Conservation (phyloP, 2,329 filamentous ascomycete species). For the Didymellaceae sp. region DNA sequence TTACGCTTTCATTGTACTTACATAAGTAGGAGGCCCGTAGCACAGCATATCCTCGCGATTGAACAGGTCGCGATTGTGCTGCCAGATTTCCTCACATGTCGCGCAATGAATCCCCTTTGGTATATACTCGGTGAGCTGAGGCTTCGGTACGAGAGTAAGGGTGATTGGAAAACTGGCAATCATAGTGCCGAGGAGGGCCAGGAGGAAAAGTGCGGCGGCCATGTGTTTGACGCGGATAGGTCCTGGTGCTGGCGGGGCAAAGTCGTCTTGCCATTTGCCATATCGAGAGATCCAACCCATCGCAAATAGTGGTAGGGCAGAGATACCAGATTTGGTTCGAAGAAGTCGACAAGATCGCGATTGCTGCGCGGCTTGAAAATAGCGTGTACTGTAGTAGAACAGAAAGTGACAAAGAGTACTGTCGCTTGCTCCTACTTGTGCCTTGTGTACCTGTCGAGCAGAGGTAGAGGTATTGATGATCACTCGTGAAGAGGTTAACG, state of each 20-base stretch:
- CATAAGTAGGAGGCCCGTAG: constrained; percentile 2
- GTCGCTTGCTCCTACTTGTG: too few species aligned
- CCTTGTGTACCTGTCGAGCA: neutral
- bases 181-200: neutral
- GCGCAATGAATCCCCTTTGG: constrained; percentile 2
- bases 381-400: too few species aligned
- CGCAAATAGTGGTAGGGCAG: too few species aligned
- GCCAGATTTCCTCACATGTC: constrained; percentile 9
- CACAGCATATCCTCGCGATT: constrained; percentile 10
- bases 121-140: constrained; percentile 5
- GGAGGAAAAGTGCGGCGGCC: neutral
- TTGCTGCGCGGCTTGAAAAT: too few species aligned
- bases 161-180: constrained; percentile 7
- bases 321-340: too few species aligned
- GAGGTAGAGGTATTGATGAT: neutral
- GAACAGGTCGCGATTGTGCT: constrained; percentile 10
- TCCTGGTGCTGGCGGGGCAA: neutral
- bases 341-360: too few species aligned
- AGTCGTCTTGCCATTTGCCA: neutral
- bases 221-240: neutral
- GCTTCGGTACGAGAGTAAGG: neutral
- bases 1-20: neutral
- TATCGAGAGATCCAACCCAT: constrained; percentile 13
- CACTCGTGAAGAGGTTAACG: neutral
- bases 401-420: too few species aligned